A percentile compares a stretch with the other conserved stretches of the same genome.
phyloP scores from a whole-genome alignment of 257 asterid species.

The Buddleja alternifolia region DNA sequence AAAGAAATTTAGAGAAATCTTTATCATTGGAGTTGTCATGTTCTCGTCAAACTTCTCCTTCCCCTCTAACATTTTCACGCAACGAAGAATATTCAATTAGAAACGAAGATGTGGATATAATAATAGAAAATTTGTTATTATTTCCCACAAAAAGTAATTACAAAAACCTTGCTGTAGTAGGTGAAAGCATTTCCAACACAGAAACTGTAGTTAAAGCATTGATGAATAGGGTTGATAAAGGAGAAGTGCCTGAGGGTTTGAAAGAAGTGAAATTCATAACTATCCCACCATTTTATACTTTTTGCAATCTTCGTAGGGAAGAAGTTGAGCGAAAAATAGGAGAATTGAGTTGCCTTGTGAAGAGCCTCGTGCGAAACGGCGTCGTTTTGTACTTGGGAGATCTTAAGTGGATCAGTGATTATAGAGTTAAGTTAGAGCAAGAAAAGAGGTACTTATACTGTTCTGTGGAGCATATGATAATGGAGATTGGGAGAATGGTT shows the following conservation, averaged over 20 bases:
- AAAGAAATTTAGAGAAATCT: slow-evolving; percentile 67
- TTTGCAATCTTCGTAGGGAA: slow-evolving; percentile 56
- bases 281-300: slow-evolving; percentile 57
- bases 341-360: slow-evolving; percentile 57
- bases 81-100: slow-evolving; percentile 5
- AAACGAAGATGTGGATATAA: slow-evolving; percentile 52
- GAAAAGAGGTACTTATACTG: slow-evolving; percentile 55
- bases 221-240: slow-evolving; percentile 60
- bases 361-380: slow-evolving; percentile 59
- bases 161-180: slow-evolving; percentile 56
- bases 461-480: slow-evolving; percentile 79
- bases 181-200: slow-evolving; percentile 51
- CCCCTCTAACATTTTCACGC: background rate
- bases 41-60: slow-evolving; percentile 29
- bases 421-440: slow-evolving; percentile 40
- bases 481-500: slow-evolving; percentile 68
- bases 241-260: slow-evolving; percentile 51
- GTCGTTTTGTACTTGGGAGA: slow-evolving; percentile 83
- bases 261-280: slow-evolving; percentile 60
- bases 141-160: slow-evolving; percentile 29
- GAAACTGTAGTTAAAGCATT: slow-evolving; percentile 53
- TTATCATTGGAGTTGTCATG: slow-evolving; percentile 39
- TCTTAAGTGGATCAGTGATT: slow-evolving; percentile 77
- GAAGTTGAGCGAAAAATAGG: slow-evolving; percentile 65
- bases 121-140: slow-evolving; percentile 47